Conservation (phyloP, 108 stramenopile species). For the Nannochloropsis salina region DNA sequence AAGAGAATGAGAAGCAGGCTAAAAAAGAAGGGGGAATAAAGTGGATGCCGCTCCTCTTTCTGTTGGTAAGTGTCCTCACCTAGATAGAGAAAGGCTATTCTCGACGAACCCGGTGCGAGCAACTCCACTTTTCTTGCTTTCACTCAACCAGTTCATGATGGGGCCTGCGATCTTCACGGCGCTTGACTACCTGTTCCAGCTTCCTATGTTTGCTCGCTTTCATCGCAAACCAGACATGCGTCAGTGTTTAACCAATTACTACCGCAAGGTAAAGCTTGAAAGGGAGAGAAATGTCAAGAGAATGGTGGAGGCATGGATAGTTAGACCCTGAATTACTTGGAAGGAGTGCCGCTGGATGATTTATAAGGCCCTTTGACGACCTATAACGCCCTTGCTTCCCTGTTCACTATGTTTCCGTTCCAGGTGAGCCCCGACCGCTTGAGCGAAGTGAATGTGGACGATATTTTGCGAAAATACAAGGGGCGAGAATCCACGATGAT, state of each 20-base stretch:
- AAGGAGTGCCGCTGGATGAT: too few species aligned
- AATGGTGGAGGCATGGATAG: neutral
- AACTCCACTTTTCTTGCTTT: neutral
- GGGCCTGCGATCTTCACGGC: neutral
- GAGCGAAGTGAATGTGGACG: constrained; percentile 18
- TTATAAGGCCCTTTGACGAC: neutral
- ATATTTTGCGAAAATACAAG: constrained; percentile 18
- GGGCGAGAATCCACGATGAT: neutral
- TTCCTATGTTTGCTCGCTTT: neutral
- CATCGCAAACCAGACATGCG: neutral
- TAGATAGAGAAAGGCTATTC: neutral
- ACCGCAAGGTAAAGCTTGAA: neutral
- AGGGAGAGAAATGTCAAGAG: neutral
- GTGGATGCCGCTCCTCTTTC: neutral
- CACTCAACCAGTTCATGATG: constrained; percentile 3
- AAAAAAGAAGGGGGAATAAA: constrained; percentile 20
- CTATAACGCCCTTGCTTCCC: neutral
- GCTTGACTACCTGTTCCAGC: neutral
- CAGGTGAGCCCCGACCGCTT: constrained; percentile 8
- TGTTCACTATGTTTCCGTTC: neutral
- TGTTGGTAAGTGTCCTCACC: neutral
- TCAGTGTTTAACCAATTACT: constrained; percentile 8
- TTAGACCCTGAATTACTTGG: neutral
- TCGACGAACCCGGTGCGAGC: too few species aligned
- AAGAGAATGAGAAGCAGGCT: neutral